Conservation (phyloP, 108 stramenopile species). For the Fistulifera pelliculosa region DNA sequence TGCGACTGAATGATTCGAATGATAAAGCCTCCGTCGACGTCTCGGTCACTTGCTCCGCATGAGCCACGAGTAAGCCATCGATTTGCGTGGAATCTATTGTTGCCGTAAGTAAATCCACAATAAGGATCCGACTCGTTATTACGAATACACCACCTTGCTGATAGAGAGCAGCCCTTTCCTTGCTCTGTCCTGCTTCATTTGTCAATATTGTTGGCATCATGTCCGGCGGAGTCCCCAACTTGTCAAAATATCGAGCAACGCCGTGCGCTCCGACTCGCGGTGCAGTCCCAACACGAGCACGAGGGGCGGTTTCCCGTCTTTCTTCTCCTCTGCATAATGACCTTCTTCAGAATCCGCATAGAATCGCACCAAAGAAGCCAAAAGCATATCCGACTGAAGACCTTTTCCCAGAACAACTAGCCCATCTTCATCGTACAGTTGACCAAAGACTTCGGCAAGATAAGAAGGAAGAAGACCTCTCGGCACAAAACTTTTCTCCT, state of each 20-base stretch:
- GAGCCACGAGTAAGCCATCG: conserved; percentile 85
- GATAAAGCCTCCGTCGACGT: conserved; percentile 95
- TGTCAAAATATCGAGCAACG: conserved; percentile 45
- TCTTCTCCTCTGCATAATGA: conserved; percentile 8
- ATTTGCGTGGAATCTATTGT: conserved; percentile 52
- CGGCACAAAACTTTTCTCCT: too few relatives aligned
- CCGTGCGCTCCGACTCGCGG: conserved; percentile 43
- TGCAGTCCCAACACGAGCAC: conserved; percentile 66
- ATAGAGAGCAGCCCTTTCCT: conserved; percentile 46
- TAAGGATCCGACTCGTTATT: conserved; percentile 91
- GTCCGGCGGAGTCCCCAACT: conserved; percentile 61
- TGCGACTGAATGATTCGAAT: conserved; percentile 80
- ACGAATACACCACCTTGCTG: conserved; percentile 45
- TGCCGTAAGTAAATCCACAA: conserved; percentile 89
- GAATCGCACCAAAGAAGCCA: conserved; percentile 73
- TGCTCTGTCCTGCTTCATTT: conserved; percentile 64
- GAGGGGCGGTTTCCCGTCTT: conserved; percentile 40
- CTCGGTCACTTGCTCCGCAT: conserved; percentile 86
- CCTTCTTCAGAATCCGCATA: conserved; percentile 47
- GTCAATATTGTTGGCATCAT: conserved; percentile 64
- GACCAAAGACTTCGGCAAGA: conserved; percentile 82
- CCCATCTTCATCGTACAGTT: conserved; percentile 86
- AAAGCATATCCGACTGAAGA: conserved; percentile 63
- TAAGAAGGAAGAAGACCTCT: conserved; percentile 53
- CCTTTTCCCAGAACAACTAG: conserved; percentile 85